Evolutionary conservation across 1,284 basidiomycete genomes (phyloP).

Genomic region (Sanguinoderma infundibulare): DNA sequence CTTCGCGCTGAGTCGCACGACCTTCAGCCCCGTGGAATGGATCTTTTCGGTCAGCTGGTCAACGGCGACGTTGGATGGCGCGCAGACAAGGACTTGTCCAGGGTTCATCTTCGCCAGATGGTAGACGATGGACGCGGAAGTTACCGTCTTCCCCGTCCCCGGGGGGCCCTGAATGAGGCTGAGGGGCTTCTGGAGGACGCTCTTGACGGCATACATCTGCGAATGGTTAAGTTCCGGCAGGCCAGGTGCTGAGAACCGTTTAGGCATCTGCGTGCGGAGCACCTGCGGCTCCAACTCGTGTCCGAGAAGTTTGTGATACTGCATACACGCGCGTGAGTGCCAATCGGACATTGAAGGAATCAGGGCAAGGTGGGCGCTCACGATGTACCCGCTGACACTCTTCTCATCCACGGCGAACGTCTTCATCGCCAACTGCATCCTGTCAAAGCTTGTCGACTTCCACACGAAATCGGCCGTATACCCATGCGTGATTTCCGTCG

Average conservation of each 20-base stretch:
- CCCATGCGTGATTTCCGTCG: constrained; percentile 92
- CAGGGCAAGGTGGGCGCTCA: constrained; percentile 45
- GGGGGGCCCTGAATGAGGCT: constrained; percentile 98
- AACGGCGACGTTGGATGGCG: constrained; percentile 99
- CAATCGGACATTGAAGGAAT: constrained; percentile 10
- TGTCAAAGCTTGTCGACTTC: constrained; percentile 99
- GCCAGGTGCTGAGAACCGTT: constrained; percentile 95
- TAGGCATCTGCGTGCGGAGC: constrained; percentile 92
- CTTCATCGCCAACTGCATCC: constrained; percentile 99
- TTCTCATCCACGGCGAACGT: constrained; percentile 99
- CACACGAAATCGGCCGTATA: constrained; percentile 98
- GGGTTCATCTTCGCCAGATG: constrained; percentile 99
- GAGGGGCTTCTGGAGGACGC: constrained; percentile 97
- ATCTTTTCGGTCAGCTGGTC: constrained; percentile 99
- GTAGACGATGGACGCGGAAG: constrained; percentile 98
- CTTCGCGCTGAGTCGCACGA: constrained; percentile 96
- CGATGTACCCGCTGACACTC: constrained; percentile 98
- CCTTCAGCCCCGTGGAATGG: constrained; percentile 95
- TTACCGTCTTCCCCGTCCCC: constrained; percentile 99
- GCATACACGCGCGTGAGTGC: constrained; percentile 15
- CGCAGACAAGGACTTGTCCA: constrained; percentile 98
- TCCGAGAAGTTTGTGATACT: constrained; percentile 98
- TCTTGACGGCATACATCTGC: constrained; percentile 99
- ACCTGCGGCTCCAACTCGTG: constrained; percentile 94
- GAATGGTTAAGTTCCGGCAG: constrained; percentile 99